Evolutionary conservation across 2,329 filamentous ascomycete species (phyloP).

Genomic region (Paramyrothecium sp.): DNA sequence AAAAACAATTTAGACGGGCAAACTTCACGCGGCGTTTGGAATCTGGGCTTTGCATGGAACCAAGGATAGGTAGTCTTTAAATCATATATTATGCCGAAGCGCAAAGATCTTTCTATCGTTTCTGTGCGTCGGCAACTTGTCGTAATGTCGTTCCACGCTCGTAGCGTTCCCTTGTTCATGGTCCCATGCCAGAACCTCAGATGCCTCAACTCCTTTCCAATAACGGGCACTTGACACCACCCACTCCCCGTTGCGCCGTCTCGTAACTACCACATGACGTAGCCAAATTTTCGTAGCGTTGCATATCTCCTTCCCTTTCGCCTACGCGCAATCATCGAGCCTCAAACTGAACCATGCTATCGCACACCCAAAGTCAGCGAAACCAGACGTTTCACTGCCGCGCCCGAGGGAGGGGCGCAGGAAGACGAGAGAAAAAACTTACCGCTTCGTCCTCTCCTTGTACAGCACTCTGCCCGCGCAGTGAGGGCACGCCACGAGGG

Average conservation of each 20-base stretch:
- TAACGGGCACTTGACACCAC: too few species aligned
- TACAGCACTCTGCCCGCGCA: slow-evolving; percentile 95
- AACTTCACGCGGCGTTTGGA: slow-evolving; percentile 16
- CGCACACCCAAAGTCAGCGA: slow-evolving; percentile 6
- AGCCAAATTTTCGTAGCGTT: not conserved
- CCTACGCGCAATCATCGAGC: slow-evolving; percentile 59
- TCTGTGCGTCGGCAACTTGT: not conserved
- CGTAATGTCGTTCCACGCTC: not conserved
- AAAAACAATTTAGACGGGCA: not conserved
- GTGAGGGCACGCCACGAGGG: slow-evolving; percentile 46
- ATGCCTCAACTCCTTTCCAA: too few species aligned
- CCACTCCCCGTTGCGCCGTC: too few species aligned
- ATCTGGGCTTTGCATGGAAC: not conserved
- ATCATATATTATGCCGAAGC: not conserved
- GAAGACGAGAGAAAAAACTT: slow-evolving; percentile 30
- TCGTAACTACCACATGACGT: not conserved
- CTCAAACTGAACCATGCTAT: slow-evolving; percentile 97
- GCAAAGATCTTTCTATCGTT: not conserved
- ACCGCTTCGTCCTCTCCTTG: slow-evolving; percentile 98
- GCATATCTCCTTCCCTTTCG: not conserved
- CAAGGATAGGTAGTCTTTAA: not conserved
- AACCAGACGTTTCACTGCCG: not conserved
- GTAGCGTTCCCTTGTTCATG: not conserved
- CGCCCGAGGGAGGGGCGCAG: too few species aligned
- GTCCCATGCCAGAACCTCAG: too few species aligned